Percentiles rank a stretch among this genome's conserved stretches.
Conservation (phyloP, 768 basidiomycete species). For the Leucosporidium yakuticum region DNA sequence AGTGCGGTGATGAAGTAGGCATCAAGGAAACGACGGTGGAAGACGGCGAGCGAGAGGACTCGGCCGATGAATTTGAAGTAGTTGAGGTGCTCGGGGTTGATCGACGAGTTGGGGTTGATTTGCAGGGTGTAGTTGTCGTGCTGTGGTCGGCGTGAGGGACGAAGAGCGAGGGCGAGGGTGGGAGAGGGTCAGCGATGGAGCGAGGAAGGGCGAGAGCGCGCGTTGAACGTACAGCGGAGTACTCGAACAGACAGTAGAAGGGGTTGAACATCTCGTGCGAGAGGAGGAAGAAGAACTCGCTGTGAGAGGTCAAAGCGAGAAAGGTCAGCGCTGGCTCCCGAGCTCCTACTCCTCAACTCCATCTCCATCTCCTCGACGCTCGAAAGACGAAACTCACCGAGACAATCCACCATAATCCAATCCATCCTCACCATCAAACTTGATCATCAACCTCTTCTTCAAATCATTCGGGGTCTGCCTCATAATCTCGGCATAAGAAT, state of each 20-base stretch:
- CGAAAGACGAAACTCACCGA: conserved; percentile 51
- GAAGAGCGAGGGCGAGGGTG: neutral
- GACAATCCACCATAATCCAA: conserved; percentile 97
- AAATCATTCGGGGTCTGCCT: conserved; percentile 95
- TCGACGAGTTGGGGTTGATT: conserved; percentile 78
- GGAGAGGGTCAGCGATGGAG: neutral
- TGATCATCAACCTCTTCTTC: conserved; percentile 99
- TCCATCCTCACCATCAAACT: conserved; percentile 94
- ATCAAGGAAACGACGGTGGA: conserved; percentile 97
- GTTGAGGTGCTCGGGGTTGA: conserved; percentile 98
- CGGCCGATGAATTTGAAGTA: conserved; percentile 99
- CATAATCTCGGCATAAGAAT: conserved; percentile 99
- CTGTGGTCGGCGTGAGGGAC: neutral
- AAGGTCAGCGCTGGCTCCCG: conserved; percentile 16
- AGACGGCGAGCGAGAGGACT: conserved; percentile 89
- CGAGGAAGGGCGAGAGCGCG: too few species aligned
- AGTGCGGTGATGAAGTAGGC: conserved; percentile 99
- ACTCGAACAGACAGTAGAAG: conserved; percentile 99
- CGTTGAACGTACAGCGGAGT: conserved; percentile 61
- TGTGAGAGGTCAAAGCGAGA: conserved; percentile 41
- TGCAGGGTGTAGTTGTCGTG: conserved; percentile 99
- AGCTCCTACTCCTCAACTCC: neutral
- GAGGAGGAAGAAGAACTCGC: conserved; percentile 99
- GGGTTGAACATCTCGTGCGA: conserved; percentile 99
- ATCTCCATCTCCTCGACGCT: conserved; percentile 34